phyloP scores from a whole-genome alignment of 1,284 basidiomycete species.

The Anthracocystis panici-leucophaei region DNA sequence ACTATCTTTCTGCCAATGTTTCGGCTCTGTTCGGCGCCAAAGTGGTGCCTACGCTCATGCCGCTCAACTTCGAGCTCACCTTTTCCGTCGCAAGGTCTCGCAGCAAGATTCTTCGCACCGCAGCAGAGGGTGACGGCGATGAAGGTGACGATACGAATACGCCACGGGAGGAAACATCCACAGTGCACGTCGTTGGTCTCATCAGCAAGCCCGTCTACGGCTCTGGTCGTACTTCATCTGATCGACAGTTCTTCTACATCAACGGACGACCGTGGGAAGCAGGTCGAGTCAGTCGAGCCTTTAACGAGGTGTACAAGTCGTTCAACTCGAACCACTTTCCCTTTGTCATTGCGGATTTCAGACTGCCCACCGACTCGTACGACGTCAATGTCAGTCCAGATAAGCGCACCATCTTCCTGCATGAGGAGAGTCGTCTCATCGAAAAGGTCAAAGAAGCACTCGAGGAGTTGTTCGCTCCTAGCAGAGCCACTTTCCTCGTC shows the following conservation, averaged over 20 bases:
- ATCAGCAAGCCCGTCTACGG: conserved; percentile 82
- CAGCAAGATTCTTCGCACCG: neutral
- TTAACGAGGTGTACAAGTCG: conserved; percentile 66
- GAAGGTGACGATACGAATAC: neutral
- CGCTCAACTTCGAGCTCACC: conserved; percentile 74
- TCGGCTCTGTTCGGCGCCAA: conserved; percentile 87
- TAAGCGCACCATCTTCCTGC: conserved; percentile 92
- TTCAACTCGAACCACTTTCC: conserved; percentile 72
- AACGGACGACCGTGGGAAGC: conserved; percentile 90
- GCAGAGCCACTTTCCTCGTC: conserved; percentile 76
- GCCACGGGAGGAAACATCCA: conserved; percentile 36
- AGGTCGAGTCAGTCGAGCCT: conserved; percentile 52
- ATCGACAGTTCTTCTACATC: conserved; percentile 92
- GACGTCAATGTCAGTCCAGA: conserved; percentile 98
- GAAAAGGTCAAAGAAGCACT: conserved; percentile 74
- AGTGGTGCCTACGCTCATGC: conserved; percentile 79
- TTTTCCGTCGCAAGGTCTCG: conserved; percentile 24
- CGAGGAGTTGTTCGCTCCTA: conserved; percentile 77
- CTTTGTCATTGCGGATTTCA: conserved; percentile 85
- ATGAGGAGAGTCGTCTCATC: conserved; percentile 86
- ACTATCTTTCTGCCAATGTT: conserved; percentile 76
- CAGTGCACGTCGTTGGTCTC: conserved; percentile 78
- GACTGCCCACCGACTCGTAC: conserved; percentile 82
- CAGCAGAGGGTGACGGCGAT: conserved; percentile 2
- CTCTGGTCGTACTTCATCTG: conserved; percentile 76